Evolutionary conservation across 2,329 filamentous ascomycete genomes (phyloP), one percentile per base, ranked within the genome.

Genomic region (Fusarium nelsonii): DNA sequence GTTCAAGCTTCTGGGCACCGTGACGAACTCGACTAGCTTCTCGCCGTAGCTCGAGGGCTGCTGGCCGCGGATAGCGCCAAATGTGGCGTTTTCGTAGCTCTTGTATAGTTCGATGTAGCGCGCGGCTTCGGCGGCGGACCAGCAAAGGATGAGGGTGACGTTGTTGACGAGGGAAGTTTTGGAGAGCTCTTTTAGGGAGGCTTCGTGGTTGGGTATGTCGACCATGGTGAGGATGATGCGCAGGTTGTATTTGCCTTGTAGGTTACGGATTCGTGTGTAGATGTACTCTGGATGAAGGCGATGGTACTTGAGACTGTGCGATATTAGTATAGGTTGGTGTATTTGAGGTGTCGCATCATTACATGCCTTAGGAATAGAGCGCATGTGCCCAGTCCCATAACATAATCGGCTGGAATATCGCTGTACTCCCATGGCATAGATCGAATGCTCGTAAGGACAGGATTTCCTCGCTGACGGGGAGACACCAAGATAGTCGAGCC

Each of bases 281-380:
- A 99, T 93, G 83, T 99, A 99, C 80, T 99, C 96, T 1, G 96
- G 96, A 77, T 99, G 96, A 53, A 99, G 86, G 30, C 95, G 93
- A 80, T 99, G 96, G 80, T 99, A 99, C 80, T 98, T 99, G 56
- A 99, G 87, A 48, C 93, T 85, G 58, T 26, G 6, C 37, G 16
- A n/a, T 3, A 34, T 70, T 18, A 69, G 58, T 3, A 56, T 6
- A 3, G 4, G 11, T 6, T 10, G 1, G 14, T 9, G 11, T 3
- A 8, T 2, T 9, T 4, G 20, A 7, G 8, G 2, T 4, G 3
- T 4, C 30, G 30, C 8, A 11, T 14, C 2, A 3, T 18, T 10
- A 8, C 6, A 9, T 48, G 83, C 83, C 83, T 97, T 41, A 99
- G 84, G 77, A 98, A 99, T 7, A 99, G 85, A 1, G 93, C 94